These are phyloP conservation scores for Sordariomycetes sp. DNA, from an alignment of 2,329 filamentous ascomycete species.

Conservation along the genomic window DNA sequence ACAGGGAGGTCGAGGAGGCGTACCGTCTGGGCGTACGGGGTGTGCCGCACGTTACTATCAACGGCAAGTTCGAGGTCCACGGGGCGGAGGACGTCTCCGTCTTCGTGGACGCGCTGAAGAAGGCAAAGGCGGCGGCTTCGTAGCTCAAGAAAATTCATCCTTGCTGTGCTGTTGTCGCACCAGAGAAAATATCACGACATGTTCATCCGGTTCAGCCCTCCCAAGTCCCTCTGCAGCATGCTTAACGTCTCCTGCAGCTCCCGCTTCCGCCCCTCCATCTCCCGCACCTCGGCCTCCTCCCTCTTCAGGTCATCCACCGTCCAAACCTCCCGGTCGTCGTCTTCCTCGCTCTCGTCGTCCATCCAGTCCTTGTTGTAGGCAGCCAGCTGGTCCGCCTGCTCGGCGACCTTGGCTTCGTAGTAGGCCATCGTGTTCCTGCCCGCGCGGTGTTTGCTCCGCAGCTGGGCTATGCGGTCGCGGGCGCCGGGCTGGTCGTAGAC, in stretches of 20 bases:
- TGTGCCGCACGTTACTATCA: conserved; percentile 69
- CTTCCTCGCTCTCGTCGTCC: conserved; percentile 45
- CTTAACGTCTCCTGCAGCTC: conserved; percentile 43
- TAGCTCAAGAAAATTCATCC: not conserved
- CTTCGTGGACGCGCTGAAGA: conserved; percentile 58
- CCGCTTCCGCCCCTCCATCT: conserved; percentile 46
- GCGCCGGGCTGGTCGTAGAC: conserved; percentile 82
- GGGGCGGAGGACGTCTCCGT: conserved; percentile 63
- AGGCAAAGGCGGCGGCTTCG: conserved; percentile 25
- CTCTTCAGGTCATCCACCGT: conserved; percentile 60
- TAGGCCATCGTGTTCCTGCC: conserved; percentile 66
- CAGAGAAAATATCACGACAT: no score
- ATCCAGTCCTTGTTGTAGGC: conserved; percentile 59
- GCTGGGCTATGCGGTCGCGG: conserved; percentile 61
- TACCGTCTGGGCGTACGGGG: conserved; percentile 46
- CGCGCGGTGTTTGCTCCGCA: conserved; percentile 63
- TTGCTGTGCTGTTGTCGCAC: no score
- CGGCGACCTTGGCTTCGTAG: conserved; percentile 71
- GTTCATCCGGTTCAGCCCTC: conserved; percentile 40
- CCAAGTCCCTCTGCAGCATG: conserved; percentile 46
- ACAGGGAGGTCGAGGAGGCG: conserved; percentile 43
- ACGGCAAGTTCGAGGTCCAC: conserved; percentile 55
- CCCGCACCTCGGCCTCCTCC: conserved; percentile 58
- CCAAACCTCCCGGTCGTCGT: conserved; percentile 39
- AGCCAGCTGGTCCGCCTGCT: conserved; percentile 66